Evolutionary conservation across 2,329 filamentous ascomycete genomes (phyloP).

Genomic region (Pseudogymnoascus sp.): DNA sequence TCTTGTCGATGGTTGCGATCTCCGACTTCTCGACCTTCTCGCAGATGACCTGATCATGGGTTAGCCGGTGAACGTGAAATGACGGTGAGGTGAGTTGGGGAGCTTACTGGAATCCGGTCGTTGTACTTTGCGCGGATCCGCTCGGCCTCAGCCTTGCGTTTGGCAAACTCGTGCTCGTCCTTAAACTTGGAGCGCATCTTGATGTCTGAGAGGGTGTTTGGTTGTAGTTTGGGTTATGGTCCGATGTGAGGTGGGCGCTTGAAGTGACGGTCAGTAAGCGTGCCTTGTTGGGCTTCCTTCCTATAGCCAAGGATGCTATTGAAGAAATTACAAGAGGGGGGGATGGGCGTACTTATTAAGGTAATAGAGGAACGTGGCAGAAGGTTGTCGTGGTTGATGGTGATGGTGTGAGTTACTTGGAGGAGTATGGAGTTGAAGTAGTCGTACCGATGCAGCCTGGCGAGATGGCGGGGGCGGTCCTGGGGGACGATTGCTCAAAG

Average conservation of each 20-base stretch:
- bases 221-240: neutral
- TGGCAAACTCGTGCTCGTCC: constrained; percentile 99
- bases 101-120: constrained; percentile 88
- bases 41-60: constrained; percentile 73
- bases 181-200: constrained; percentile 99
- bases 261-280: constrained; percentile 6
- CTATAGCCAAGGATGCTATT: neutral
- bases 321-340: neutral
- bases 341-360: neutral
- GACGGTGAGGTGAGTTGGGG: constrained; percentile 21
- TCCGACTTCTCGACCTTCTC: constrained; percentile 99
- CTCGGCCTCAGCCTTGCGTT: constrained; percentile 99
- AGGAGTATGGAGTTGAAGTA: constrained; percentile 9
- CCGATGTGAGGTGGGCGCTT: constrained; percentile 1
- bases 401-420: constrained; percentile 19
- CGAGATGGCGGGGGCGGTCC: constrained; percentile 6
- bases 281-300: neutral
- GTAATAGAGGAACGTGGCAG: neutral
- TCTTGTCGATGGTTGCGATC: constrained; percentile 99
- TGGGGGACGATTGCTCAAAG: constrained; percentile 5
- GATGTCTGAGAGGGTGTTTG: constrained; percentile 29
- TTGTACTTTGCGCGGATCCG: constrained; percentile 90
- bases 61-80: constrained; percentile 23
- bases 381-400: constrained; percentile 17
- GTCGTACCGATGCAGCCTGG: constrained; percentile 11